Percentiles rank a stretch among this genome's conserved stretches.
phyloP scores from a whole-genome alignment of 305 asterid genomes.

The Plantago rigida region DNA sequence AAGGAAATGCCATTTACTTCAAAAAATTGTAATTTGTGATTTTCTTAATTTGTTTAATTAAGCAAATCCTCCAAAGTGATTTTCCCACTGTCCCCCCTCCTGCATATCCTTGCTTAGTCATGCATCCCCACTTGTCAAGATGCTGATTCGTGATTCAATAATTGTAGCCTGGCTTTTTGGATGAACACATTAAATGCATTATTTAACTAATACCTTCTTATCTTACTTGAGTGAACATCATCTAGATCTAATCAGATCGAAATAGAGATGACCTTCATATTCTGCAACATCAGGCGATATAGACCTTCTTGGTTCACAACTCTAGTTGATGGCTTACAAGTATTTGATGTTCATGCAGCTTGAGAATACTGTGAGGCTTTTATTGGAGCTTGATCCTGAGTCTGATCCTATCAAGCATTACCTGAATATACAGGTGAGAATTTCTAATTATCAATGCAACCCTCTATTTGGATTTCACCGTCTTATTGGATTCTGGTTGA shows the following conservation, averaged over 20 bases:
- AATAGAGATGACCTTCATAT: too few species aligned
- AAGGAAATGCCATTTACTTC: too few species aligned
- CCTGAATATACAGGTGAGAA: slow-evolving; percentile 75
- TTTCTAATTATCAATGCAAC: slow-evolving; percentile 18
- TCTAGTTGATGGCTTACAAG: slow-evolving; percentile 22
- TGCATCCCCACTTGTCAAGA: neutral
- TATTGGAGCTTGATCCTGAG: slow-evolving; percentile 94
- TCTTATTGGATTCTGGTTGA: slow-evolving; percentile 6
- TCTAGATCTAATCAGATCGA: too few species aligned
- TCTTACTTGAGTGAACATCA: too few species aligned
- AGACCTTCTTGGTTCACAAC: slow-evolving; percentile 2
- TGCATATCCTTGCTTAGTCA: slow-evolving; percentile 5
- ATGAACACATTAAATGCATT: too few species aligned
- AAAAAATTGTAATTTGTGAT: too few species aligned
- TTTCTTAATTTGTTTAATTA: too few species aligned
- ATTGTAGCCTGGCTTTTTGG: neutral
- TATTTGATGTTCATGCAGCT: slow-evolving; percentile 59
- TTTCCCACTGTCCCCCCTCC: too few species aligned
- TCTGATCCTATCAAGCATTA: slow-evolving; percentile 94
- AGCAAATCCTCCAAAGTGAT: too few species aligned
- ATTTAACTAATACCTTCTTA: too few species aligned
- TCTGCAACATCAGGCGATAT: too few species aligned
- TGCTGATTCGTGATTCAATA: neutral
- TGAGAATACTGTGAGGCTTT: slow-evolving; percentile 83
- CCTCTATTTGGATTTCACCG: slow-evolving; percentile 5